Evolutionary conservation across 176 grass and related monocot species (phyloP).

Genomic region (Aegilops bicornis): DNA sequence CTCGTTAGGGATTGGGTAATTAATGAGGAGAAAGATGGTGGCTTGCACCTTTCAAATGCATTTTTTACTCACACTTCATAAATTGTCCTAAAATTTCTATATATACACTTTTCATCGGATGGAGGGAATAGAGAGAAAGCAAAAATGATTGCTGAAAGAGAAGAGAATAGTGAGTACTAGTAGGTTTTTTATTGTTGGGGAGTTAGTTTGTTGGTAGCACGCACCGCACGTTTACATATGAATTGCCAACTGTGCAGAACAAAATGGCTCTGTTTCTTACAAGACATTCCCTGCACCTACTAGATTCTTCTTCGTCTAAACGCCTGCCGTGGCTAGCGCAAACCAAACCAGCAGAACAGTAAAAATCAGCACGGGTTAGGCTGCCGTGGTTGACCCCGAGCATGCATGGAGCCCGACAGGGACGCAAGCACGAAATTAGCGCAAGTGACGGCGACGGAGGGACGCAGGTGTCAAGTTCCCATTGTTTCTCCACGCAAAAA

Average conservation of each 20-base stretch:
- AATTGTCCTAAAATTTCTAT: too few species aligned
- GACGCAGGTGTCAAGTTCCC: neutral
- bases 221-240: neutral
- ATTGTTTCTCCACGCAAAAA: neutral
- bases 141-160: too few species aligned
- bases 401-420: neutral
- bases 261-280: neutral
- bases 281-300: too few species aligned
- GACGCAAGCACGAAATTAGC: neutral
- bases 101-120: too few species aligned
- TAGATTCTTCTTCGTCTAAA: conserved; percentile 3
- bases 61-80: too few species aligned
- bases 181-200: too few species aligned
- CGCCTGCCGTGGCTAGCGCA: neutral
- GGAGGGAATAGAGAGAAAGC: too few species aligned
- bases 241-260: neutral
- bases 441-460: neutral
- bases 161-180: too few species aligned
- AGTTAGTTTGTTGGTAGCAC: neutral
- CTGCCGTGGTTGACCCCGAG: conserved; percentile 21
- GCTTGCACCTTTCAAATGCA: too few species aligned
- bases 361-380: neutral
- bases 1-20: too few species aligned
- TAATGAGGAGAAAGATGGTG: too few species aligned
- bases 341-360: neutral